phyloP scores from a whole-genome alignment of 257 asterid species.

The Primulina huaijiensis region DNA sequence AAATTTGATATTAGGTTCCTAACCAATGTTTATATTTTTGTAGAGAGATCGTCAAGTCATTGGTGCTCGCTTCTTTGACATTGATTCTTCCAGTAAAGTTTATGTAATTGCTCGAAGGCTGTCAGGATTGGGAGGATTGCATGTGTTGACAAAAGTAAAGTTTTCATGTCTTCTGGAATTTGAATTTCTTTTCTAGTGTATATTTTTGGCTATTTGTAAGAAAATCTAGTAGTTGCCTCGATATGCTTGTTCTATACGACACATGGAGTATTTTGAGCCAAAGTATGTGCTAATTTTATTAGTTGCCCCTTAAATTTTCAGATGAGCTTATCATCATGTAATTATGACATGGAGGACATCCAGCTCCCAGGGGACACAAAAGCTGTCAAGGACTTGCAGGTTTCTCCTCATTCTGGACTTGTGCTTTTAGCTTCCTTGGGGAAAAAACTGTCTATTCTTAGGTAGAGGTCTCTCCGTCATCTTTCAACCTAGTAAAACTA shows the following conservation, averaged over 20 bases:
- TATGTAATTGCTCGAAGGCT: conserved; percentile 71
- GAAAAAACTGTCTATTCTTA: conserved; percentile 69
- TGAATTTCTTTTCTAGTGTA: neutral
- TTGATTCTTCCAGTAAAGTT: conserved; percentile 51
- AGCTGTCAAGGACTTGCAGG: conserved; percentile 68
- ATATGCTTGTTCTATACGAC: neutral
- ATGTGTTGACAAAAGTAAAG: conserved; percentile 79
- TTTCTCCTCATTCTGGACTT: conserved; percentile 72
- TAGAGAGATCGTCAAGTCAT: conserved; percentile 62
- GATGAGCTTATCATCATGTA: conserved; percentile 61
- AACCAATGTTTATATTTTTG: conserved; percentile 26
- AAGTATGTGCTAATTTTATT: conserved; percentile 6
- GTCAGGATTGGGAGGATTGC: conserved; percentile 57
- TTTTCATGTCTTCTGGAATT: conserved; percentile 24
- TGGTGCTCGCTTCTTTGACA: conserved; percentile 83
- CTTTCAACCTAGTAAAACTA: conserved; percentile 8
- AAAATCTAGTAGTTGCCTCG: neutral
- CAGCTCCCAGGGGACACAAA: conserved; percentile 55
- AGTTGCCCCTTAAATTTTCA: conserved; percentile 25
- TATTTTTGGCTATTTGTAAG: conserved; percentile 4
- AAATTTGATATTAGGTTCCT: neutral
- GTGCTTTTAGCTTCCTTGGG: conserved; percentile 84
- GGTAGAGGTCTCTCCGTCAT: conserved; percentile 43
- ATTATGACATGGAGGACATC: conserved; percentile 63
- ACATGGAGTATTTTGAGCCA: conserved; percentile 13